Evolutionary conservation across 306 rosid species (phyloP), one percentile per base, ranked within the genome.

Genomic region (Inga oerstediana): DNA sequence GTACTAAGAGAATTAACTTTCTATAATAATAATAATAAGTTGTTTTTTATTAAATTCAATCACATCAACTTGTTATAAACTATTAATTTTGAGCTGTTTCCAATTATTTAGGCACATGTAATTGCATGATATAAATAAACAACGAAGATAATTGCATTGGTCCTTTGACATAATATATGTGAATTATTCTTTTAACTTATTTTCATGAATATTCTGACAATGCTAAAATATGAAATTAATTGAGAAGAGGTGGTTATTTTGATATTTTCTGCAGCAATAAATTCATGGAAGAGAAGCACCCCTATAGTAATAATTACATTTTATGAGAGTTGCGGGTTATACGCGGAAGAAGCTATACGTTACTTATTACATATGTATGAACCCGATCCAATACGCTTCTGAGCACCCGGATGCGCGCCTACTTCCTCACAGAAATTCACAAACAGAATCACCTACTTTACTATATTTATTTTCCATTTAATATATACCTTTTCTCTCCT

Each of bases 311-410:
- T 43, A 71, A 71, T 43, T n/a, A 22, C 35, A 24, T 24, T 16
- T 49, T 49, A 22, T 74, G 64, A 49, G 24, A 37, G 10, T 9
- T 16, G 78, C 27, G 64, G 64, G 65, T 74, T 27, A 62, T 62
- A 24, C 1, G 0, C 8, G 54, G 16, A 8, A 20, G 62, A 19
- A 56, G 24, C 10, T 7, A 10, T 27, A 62, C 68, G 68, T 52
- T 15, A n/a, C n/a, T n/a, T n/a, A 52, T 1, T 2, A 52, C 20
- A 3, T 3, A n/a, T 19, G 64, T 59, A 34, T 46, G 49, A 75
- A 15, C 81, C 52, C 13, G 82, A 76, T 86, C 84, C 62, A 35
- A 24, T 58, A 58, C 24, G 11, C 9, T 20, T 77, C 75, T 2
- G 24, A 4, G 37, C 54, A 52, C 37, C 76, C 11, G 37, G 46